phyloP scores from a whole-genome alignment of 208 protist genomes.

The Vickermania ingenoplastis region DNA sequence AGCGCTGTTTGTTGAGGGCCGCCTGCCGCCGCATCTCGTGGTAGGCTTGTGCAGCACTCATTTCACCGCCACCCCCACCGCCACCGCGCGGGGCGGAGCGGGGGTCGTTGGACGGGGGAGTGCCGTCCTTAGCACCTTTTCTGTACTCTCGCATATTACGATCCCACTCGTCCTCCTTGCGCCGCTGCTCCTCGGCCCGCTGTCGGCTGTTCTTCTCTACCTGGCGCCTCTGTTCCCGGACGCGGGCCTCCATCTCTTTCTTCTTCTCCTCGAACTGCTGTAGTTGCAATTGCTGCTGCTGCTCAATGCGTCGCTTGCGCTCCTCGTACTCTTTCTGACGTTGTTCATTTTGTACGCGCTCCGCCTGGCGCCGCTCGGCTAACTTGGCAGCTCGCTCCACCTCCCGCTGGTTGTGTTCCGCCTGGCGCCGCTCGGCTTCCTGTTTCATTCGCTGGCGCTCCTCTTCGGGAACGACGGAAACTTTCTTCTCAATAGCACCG shows the following conservation, averaged over 20 bases:
- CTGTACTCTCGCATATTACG: conserved; percentile 39
- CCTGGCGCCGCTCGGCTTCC: conserved; percentile 21
- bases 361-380: conserved; percentile 30
- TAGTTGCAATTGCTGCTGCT: conserved; percentile 32
- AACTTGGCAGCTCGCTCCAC: conserved; percentile 31
- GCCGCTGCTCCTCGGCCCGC: conserved; percentile 30
- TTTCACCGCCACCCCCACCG: not conserved
- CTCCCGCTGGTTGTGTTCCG: conserved; percentile 40
- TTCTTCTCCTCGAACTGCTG: conserved; percentile 39
- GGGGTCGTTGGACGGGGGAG: not conserved
- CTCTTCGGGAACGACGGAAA: conserved; percentile 32
- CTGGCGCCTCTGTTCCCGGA: conserved; percentile 49
- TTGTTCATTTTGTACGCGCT: conserved; percentile 26
- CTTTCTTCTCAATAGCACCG: conserved; percentile 27
- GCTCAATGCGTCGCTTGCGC: conserved; percentile 31
- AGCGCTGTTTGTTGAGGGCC: conserved; percentile 63
- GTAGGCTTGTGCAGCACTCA: conserved; percentile 38
- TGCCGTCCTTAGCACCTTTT: conserved; percentile 12
- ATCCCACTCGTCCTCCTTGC: conserved; percentile 71
- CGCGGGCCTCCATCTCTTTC: conserved; percentile 51
- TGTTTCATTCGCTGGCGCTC: conserved; percentile 34
- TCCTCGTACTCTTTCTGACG: conserved; percentile 30
- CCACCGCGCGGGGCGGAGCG: conserved; percentile 1
- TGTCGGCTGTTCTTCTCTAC: conserved; percentile 33
- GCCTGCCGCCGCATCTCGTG: conserved; percentile 75